A percentile compares a stretch with the other conserved stretches of the same genome.
Evolutionary conservation across 2,329 filamentous ascomycete species (phyloP).

Genomic region (Colletotrichum paranaense): DNA sequence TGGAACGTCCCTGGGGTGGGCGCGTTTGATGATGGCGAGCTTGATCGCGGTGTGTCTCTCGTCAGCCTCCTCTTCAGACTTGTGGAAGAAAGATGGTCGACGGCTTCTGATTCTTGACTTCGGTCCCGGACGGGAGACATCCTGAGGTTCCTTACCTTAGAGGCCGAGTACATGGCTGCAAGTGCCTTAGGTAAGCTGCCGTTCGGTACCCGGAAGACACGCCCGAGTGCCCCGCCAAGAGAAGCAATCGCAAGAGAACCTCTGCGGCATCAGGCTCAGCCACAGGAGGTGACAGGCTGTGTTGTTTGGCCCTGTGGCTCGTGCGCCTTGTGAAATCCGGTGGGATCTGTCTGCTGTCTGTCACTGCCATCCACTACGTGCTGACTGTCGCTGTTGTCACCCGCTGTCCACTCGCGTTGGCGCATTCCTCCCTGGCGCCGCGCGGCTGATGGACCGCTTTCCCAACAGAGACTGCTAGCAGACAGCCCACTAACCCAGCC

Average conservation of each 20-base stretch:
- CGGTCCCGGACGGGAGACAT: conserved; percentile 21
- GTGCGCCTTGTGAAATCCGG: conserved; percentile 14
- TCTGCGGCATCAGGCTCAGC: conserved; percentile 5
- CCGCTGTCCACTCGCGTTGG: conserved; percentile 23
- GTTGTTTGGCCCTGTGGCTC: conserved; percentile 25
- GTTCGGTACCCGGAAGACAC: neutral
- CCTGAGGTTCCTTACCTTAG: neutral
- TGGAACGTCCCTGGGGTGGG: neutral
- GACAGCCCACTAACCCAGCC: conserved; percentile 9
- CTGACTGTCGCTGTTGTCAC: conserved; percentile 7
- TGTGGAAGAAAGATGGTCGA: neutral
- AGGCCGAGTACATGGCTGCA: neutral
- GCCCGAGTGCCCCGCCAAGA: conserved; percentile 6
- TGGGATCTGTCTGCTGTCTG: conserved; percentile 5
- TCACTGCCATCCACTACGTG: neutral
- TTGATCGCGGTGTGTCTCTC: neutral
- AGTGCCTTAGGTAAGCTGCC: neutral
- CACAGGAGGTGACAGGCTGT: conserved; percentile 10
- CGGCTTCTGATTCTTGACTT: neutral
- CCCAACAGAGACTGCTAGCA: conserved; percentile 17
- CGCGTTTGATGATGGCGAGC: neutral
- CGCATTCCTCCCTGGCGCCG: conserved; percentile 33
- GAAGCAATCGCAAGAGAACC: neutral
- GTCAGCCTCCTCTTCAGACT: neutral
- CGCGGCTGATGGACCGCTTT: conserved; percentile 22